Evolutionary conservation across 257 asterid genomes (phyloP).

Genomic region (Solanum infundibuliforme): DNA sequence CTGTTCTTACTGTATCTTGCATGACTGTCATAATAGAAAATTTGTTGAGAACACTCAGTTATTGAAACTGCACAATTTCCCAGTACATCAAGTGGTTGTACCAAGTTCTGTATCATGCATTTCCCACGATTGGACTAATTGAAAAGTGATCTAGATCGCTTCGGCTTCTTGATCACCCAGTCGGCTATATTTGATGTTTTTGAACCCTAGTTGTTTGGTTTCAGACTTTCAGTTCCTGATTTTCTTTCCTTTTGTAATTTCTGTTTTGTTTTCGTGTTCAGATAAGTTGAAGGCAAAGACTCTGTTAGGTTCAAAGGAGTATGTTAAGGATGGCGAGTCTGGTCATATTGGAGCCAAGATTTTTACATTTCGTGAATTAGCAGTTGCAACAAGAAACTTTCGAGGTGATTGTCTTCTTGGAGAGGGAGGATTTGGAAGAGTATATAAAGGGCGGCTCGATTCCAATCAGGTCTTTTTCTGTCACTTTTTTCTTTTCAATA

Average conservation of each 20-base stretch:
- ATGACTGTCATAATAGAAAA: not conserved
- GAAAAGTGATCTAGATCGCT: not conserved
- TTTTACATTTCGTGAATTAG: slow-evolving; percentile 70
- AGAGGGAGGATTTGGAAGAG: slow-evolving; percentile 96
- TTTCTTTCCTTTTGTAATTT: not conserved
- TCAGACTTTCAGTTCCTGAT: not conserved
- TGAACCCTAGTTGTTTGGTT: not conserved
- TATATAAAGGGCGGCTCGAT: slow-evolving; percentile 71
- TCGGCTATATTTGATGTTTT: not conserved
- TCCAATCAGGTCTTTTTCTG: slow-evolving; percentile 43
- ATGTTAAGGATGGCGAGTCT: slow-evolving; percentile 41
- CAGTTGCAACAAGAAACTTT: slow-evolving; percentile 70
- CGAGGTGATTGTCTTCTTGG: slow-evolving; percentile 65
- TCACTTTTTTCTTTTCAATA: not conserved
- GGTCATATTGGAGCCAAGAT: slow-evolving; percentile 69
- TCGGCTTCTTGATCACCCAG: not conserved
- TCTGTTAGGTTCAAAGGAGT: slow-evolving; percentile 11
- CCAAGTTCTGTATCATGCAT: not conserved
- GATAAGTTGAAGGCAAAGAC: slow-evolving; percentile 31
- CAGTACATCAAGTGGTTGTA: not conserved
- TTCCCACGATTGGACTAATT: not conserved
- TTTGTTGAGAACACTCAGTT: not conserved
- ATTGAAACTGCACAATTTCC: not conserved
- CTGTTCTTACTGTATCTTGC: not conserved
- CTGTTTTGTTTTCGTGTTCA: not conserved